Conservation (phyloP, 305 asterid genomes). For the Petunia hybrid region DNA sequence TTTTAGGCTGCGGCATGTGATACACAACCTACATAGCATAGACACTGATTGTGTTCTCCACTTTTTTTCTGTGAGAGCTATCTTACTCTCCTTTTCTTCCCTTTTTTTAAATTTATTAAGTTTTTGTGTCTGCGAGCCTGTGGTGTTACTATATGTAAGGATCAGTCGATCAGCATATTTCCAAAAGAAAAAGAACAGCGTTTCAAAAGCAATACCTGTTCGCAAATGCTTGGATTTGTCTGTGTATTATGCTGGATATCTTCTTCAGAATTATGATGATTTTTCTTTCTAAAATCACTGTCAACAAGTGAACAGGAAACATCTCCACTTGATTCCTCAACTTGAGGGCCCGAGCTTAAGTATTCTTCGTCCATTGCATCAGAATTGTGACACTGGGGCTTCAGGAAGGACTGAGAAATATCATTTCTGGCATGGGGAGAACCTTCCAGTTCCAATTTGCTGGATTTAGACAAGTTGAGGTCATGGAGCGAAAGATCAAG, state of each 20-base stretch:
- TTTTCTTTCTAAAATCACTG: neutral
- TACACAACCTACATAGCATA: no score
- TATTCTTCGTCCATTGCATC: conserved; percentile 26
- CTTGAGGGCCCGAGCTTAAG: neutral
- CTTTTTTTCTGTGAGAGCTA: no score
- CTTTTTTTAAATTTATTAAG: no score
- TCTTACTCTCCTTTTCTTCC: no score
- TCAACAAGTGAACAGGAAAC: conserved; percentile 16
- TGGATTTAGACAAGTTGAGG: conserved; percentile 29
- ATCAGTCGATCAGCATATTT: no score
- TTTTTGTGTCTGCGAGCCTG: no score
- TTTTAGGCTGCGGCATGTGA: no score
- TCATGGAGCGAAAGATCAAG: conserved; percentile 10
- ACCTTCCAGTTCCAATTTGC: conserved; percentile 6
- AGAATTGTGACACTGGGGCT: neutral
- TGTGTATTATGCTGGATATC: conserved; percentile 11
- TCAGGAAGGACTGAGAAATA: neutral
- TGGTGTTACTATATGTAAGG: no score
- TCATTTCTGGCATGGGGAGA: neutral
- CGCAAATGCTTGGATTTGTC: conserved; percentile 13
- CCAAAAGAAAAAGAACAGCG: neutral
- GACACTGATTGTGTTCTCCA: no score
- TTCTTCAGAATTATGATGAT: neutral
- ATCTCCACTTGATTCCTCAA: conserved; percentile 26
- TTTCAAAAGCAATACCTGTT: neutral